Evolutionary conservation across 257 asterid genomes (phyloP).

Genomic region (Fraxinus americana): DNA sequence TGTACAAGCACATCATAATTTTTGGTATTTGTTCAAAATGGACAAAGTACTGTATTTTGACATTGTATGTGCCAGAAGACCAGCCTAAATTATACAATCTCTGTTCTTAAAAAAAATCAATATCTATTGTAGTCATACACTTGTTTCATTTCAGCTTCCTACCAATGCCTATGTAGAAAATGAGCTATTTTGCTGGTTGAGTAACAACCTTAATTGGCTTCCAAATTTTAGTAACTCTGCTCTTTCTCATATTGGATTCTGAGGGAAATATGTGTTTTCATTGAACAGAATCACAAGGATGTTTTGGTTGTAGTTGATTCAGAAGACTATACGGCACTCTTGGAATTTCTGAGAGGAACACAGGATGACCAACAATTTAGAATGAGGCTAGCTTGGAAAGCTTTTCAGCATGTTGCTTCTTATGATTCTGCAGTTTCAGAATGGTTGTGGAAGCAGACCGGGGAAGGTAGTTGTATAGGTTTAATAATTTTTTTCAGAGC

Average conservation of each 20-base stretch:
- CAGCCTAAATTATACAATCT: too few relatives aligned
- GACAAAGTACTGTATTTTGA: neutral
- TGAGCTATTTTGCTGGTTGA: neutral
- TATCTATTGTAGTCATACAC: neutral
- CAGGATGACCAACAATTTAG: conserved; percentile 66
- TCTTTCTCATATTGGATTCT: conserved; percentile 11
- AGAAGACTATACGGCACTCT: conserved; percentile 73
- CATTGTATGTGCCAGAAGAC: neutral
- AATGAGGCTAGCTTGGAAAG: conserved; percentile 87
- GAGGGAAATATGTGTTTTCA: conserved; percentile 8
- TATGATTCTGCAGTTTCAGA: conserved; percentile 98
- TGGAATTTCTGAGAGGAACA: conserved; percentile 66
- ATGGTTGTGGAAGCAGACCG: conserved; percentile 95
- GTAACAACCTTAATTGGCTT: neutral
- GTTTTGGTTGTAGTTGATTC: conserved; percentile 94
- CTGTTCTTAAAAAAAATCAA: neutral
- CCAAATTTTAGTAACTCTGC: neutral
- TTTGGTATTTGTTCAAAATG: neutral
- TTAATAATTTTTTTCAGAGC: conserved; percentile 11
- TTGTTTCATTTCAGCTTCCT: neutral
- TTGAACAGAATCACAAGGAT: conserved; percentile 86
- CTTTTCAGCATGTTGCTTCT: conserved; percentile 95
- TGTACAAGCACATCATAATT: neutral
- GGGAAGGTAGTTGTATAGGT: conserved; percentile 57
- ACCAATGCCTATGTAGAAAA: neutral